phyloP scores from a whole-genome alignment of 2,329 filamentous ascomycete genomes.

The Pseudocercospora fijiensis region DNA sequence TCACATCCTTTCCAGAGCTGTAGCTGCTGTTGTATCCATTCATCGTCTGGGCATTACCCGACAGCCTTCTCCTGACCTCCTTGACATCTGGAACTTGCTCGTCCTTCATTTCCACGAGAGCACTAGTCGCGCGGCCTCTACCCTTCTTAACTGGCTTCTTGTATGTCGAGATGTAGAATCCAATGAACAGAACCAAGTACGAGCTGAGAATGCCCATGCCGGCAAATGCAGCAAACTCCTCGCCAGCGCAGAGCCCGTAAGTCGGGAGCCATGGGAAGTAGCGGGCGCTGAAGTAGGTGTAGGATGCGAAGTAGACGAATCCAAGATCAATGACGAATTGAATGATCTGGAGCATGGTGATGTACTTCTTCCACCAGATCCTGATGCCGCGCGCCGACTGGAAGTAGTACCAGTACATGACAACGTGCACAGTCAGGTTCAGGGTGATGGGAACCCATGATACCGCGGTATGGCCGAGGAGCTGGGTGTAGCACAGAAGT shows the following conservation, averaged over 20 bases:
- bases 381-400: constrained; percentile 92
- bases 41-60: constrained; percentile 42
- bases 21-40: constrained; percentile 26
- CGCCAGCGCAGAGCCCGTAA: constrained; percentile 81
- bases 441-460: constrained; percentile 93
- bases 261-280: constrained; percentile 88
- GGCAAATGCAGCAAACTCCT: constrained; percentile 93
- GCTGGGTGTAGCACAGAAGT: constrained; percentile 95
- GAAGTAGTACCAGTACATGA: constrained; percentile 99
- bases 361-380: constrained; percentile 99
- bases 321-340: constrained; percentile 97
- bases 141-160: constrained; percentile 76
- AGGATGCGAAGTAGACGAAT: constrained; percentile 99
- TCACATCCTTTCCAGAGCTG: constrained; percentile 40
- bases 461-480: constrained; percentile 87
- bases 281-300: constrained; percentile 92
- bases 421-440: constrained; percentile 90
- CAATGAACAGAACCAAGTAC: constrained; percentile 97
- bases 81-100: constrained; percentile 61
- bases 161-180: constrained; percentile 97
- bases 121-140: constrained; percentile 76
- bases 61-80: constrained; percentile 54
- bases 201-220: constrained; percentile 90
- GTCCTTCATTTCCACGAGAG: constrained; percentile 78
- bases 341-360: constrained; percentile 93